phyloP scores from a whole-genome alignment of 495 filamentous ascomycete genomes.

The Bacidia rubella region DNA sequence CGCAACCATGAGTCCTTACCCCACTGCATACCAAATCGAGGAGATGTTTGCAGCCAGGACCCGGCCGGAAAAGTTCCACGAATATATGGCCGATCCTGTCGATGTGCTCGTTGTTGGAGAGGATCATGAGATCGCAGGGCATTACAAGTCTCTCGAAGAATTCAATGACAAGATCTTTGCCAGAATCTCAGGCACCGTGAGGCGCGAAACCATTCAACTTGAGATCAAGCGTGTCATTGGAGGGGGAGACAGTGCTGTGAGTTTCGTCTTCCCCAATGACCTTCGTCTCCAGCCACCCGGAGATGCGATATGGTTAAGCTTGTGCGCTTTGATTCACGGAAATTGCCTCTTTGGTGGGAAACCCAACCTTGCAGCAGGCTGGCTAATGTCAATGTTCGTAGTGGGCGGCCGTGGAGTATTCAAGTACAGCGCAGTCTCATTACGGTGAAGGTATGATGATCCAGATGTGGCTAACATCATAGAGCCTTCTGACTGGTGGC shows the following conservation, averaged over 20 bases:
- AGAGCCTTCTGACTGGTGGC: background rate
- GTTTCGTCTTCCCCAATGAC: background rate
- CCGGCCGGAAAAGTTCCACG: background rate
- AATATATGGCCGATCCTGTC: background rate
- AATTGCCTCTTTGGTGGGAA: background rate
- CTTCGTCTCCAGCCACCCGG: background rate
- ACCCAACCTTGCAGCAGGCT: background rate
- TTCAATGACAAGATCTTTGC: slow-evolving; percentile 4
- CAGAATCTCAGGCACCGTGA: background rate
- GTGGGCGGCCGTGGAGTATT: slow-evolving; percentile 1
- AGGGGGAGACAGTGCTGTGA: slow-evolving; percentile 1
- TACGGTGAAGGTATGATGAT: background rate
- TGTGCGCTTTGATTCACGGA: too few species aligned
- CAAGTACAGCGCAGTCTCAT: background rate
- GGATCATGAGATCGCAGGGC: slow-evolving; percentile 7
- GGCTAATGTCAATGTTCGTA: background rate
- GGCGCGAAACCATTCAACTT: slow-evolving; percentile 3
- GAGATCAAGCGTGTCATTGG: slow-evolving; percentile 6
- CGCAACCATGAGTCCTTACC: background rate
- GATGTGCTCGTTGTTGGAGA: slow-evolving; percentile 8
- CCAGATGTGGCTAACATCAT: background rate
- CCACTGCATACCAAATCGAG: slow-evolving; percentile 4
- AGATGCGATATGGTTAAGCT: too few species aligned
- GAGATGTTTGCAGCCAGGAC: slow-evolving; percentile 3
- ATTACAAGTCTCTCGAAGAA: slow-evolving; percentile 6